These are phyloP conservation scores for Talaromyces sp. DNA, from an alignment of 2,329 filamentous ascomycete genomes.

Conservation along the genomic window DNA sequence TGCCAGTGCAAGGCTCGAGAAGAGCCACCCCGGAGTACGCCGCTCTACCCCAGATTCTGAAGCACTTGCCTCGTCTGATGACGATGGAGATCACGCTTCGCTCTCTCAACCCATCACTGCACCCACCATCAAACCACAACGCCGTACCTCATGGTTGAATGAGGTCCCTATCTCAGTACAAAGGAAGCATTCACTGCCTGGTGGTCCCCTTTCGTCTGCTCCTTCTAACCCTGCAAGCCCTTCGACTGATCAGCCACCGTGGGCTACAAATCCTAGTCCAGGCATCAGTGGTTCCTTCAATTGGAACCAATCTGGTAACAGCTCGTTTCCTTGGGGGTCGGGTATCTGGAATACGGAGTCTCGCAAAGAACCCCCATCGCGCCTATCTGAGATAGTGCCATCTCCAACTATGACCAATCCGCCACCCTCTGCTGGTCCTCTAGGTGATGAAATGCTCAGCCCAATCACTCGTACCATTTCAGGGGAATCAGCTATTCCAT, in stretches of 20 bases:
- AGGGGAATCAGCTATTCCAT: constrained; percentile 68
- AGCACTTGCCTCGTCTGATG: constrained; percentile 89
- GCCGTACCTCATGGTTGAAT: constrained; percentile 83
- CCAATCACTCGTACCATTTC: constrained; percentile 47
- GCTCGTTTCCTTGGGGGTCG: constrained; percentile 69
- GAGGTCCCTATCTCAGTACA: constrained; percentile 71
- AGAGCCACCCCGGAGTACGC: constrained; percentile 68
- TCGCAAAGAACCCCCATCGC: constrained; percentile 74
- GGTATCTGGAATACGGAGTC: constrained; percentile 79
- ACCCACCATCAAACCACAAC: constrained; percentile 63
- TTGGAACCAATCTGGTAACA: constrained; percentile 50
- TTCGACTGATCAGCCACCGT: constrained; percentile 62
- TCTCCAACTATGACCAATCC: constrained; percentile 69
- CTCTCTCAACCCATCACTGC: constrained; percentile 52
- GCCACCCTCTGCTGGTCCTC: constrained; percentile 51
- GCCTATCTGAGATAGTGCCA: constrained; percentile 72
- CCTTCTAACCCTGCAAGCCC: constrained; percentile 81
- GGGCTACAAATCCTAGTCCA: constrained; percentile 43
- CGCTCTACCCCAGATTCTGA: constrained; percentile 93
- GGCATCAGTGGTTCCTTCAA: constrained; percentile 44
- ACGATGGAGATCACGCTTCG: constrained; percentile 73
- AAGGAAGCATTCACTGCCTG: constrained; percentile 75
- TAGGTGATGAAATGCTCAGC: constrained; percentile 59
- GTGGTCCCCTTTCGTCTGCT: constrained; percentile 75
- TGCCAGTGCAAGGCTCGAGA: constrained; percentile 71